Base-by-base conservation (phyloP, 2,329 filamentous ascomycete genomes). In the Nemania diffusa region DNA sequence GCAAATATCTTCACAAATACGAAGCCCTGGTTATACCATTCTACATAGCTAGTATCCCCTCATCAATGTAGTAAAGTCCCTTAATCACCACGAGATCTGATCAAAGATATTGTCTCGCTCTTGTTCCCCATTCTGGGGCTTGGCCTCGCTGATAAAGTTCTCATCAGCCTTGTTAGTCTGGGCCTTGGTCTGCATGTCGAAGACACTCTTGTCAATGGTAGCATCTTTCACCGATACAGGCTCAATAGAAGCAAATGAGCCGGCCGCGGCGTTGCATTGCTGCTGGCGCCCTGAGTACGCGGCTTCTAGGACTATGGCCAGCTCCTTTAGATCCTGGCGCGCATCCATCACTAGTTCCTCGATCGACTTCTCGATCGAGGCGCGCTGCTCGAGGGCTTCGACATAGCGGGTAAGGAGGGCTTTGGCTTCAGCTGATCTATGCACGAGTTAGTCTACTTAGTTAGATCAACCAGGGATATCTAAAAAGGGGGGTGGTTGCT, bases 361-460 rank as follows among this genome's bases (percentile, higher is more conserved):
- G 34, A 70, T 70, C 2, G 64, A 61, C 34, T 57, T 60, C 24
- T 68, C 65, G 46, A 70, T 69, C 26, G 52, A 27, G 13, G 57
- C 64, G 27, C 51, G 62, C 20, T 58, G 22, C 26, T 61, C 62
- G 22, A 70, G 50, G 8, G 65, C 65, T 40, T 55, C 40, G 22
- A 29, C 22, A n/a, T 65, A 68, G 2, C 46, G 57, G 17, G 8
- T 51, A 8, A 70, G 29, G 46, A 70, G 62, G 11, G 56, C 58
- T 15, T 55, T 64, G 44, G 34, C 34, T 57, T 68, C 44, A 22
- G 62, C n/a, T 55, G 58, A 53, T 52, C 68, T 65, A 26, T 13
- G 37, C 11, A 4, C 3, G 13, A 5, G 15, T 69, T 58, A 69
- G 42, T 40, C 15, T 42, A 24, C 22, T 42, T 51, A 22, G 9